Evolutionary conservation across 164 flowering plant genomes (phyloP).

Genomic region (Liquidambar formosana): DNA sequence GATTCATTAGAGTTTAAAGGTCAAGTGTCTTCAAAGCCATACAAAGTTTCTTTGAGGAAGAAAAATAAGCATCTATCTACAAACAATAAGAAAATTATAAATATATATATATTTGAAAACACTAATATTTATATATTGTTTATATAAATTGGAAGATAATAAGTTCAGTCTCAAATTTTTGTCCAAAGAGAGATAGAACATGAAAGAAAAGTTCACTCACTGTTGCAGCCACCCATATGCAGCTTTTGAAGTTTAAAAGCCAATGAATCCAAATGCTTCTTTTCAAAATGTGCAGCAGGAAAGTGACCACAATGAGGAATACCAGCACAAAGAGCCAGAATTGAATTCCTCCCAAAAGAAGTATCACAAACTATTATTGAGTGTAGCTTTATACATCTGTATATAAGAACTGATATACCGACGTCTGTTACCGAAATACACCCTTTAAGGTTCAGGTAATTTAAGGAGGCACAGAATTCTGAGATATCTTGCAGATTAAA

Average conservation of each 20-base stretch:
- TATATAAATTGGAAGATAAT: not conserved
- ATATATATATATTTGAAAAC: not conserved
- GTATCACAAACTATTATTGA: constrained; percentile 67
- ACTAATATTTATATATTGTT: not conserved
- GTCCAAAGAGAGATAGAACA: not conserved
- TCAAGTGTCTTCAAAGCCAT: not conserved
- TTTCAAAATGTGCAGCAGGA: constrained; percentile 21
- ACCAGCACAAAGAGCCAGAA: constrained; percentile 51
- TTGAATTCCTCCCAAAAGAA: constrained; percentile 56
- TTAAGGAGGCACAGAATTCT: constrained; percentile 40
- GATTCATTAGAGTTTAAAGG: not conserved
- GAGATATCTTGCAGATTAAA: constrained; percentile 49
- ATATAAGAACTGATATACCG: constrained; percentile 57
- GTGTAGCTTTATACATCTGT: constrained; percentile 41
- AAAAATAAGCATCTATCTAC: not conserved
- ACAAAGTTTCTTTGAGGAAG: constrained; percentile 1
- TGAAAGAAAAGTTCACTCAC: constrained; percentile 34
- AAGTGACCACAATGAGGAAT: constrained; percentile 14
- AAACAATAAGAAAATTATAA: not conserved
- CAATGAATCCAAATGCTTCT: constrained; percentile 25
- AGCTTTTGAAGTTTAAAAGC: constrained; percentile 53
- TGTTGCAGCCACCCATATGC: constrained; percentile 70
- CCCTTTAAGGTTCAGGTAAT: constrained; percentile 60
- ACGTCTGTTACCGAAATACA: constrained; percentile 63
- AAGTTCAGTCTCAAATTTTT: too few species aligned